Conservation (phyloP, 768 basidiomycete genomes). For the Harrya chromipes region DNA sequence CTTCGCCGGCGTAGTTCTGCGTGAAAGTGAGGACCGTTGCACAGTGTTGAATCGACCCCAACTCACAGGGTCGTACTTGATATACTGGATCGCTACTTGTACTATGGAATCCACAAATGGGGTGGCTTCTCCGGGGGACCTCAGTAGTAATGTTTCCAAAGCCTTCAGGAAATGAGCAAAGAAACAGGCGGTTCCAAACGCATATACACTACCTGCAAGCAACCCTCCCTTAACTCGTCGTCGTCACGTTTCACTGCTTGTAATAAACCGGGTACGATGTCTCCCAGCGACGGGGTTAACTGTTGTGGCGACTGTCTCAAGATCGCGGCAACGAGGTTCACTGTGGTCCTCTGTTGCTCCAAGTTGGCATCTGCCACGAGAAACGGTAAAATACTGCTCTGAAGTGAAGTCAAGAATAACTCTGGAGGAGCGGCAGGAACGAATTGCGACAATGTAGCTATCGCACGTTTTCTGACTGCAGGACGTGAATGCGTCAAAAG, state of each 20-base stretch:
- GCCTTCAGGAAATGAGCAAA: conserved; percentile 41
- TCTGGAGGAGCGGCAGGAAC: conserved; percentile 66
- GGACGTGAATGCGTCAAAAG: conserved; percentile 73
- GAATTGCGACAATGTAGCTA: conserved; percentile 81
- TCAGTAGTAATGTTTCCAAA: conserved; percentile 78
- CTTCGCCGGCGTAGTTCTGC: conserved; percentile 74
- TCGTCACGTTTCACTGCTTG: conserved; percentile 71
- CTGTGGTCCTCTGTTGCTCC: conserved; percentile 74
- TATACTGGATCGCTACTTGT: conserved; percentile 67
- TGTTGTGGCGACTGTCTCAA: conserved; percentile 70
- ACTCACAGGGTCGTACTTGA: conserved; percentile 89
- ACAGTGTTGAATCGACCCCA: background rate
- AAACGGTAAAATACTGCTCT: conserved; percentile 56
- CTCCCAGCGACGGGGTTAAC: conserved; percentile 55
- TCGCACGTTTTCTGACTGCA: conserved; percentile 91
- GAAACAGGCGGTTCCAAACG: background rate
- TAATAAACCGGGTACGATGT: conserved; percentile 69
- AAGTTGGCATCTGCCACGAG: conserved; percentile 49
- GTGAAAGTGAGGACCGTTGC: conserved; percentile 8
- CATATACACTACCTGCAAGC: conserved; percentile 56
- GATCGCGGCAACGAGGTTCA: conserved; percentile 77
- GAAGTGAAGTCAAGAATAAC: conserved; percentile 60
- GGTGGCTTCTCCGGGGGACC: conserved; percentile 80
- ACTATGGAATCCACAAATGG: conserved; percentile 68
- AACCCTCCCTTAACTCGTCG: conserved; percentile 79